Evolutionary conservation across 257 asterid species (phyloP).

Genomic region (Fraxinus quadrangulata): DNA sequence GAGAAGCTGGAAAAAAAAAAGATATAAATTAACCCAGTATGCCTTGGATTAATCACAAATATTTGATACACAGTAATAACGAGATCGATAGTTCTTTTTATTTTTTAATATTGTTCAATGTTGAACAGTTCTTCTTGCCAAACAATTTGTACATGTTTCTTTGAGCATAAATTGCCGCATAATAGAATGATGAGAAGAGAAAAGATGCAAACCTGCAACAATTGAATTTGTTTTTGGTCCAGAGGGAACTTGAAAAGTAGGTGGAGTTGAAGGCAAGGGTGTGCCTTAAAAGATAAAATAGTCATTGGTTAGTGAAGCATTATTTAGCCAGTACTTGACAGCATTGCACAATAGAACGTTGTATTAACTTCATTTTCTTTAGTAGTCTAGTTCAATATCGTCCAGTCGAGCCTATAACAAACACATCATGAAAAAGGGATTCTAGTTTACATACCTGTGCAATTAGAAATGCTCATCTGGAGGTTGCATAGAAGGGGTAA

Average conservation of each 20-base stretch:
- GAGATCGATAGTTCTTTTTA: not conserved
- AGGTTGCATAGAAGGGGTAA: conserved; percentile 62
- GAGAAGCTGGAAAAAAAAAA: conserved; percentile 51
- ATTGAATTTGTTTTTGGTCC: conserved; percentile 48
- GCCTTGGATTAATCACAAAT: not conserved
- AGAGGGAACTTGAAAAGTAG: conserved; percentile 51
- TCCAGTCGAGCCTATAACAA: not conserved
- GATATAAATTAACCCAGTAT: not conserved
- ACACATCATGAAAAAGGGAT: not conserved
- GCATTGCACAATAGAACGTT: not conserved
- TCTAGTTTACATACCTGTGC: conserved; percentile 42
- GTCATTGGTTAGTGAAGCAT: not conserved
- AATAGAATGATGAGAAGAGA: conserved; percentile 5
- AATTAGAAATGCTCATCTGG: conserved; percentile 37
- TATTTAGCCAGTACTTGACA: not conserved
- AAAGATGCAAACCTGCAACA: conserved; percentile 42
- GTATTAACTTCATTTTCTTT: not conserved
- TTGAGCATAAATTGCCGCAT: not conserved
- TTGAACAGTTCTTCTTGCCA: not conserved
- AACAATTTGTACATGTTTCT: not conserved
- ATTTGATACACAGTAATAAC: not conserved
- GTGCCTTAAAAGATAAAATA: conserved; percentile 25
- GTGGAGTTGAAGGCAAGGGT: conserved; percentile 41
- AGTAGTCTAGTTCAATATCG: not conserved
- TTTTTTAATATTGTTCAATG: too few species aligned